phyloP scores from a whole-genome alignment of 148 eudicot species.

The Chenopodium berlandieri region DNA sequence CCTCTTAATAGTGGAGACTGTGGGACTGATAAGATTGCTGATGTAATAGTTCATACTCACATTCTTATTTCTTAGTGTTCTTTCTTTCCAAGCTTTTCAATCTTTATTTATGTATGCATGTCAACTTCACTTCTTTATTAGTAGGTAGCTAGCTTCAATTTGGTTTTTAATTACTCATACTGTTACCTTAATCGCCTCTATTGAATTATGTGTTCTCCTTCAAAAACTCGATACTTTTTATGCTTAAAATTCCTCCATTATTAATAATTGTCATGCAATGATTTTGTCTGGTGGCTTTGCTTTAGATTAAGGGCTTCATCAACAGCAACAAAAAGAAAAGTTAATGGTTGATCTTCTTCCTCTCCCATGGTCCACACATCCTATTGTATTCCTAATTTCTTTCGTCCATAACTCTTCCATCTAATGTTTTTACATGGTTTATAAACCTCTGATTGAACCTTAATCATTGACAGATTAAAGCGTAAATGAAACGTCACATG shows the following conservation, averaged over 20 bases:
- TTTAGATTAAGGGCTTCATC: not conserved
- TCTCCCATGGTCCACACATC: not conserved
- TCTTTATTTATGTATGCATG: too few species aligned
- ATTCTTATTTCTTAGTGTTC: too few species aligned
- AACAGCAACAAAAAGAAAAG: not conserved
- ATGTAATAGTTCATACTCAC: too few species aligned
- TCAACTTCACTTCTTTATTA: too few species aligned
- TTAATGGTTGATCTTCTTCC: not conserved
- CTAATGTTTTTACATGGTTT: not conserved
- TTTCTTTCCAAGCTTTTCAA: too few species aligned
- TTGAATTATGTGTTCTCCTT: too few species aligned
- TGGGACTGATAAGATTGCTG: too few species aligned
- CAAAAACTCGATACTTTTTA: too few species aligned
- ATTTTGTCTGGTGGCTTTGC: not conserved
- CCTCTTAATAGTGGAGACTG: too few species aligned
- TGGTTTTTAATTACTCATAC: too few species aligned
- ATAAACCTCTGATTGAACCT: not conserved
- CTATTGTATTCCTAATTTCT: not conserved
- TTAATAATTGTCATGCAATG: not conserved
- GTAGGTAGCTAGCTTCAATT: too few species aligned
- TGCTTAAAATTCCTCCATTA: not conserved
- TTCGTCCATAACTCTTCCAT: not conserved
- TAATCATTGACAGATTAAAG: not conserved
- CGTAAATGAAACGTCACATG: not conserved
- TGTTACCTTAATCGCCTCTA: too few species aligned